These are phyloP conservation scores for Lactarius deliciosus DNA, from an alignment of 768 basidiomycete genomes.

Conservation along the genomic window DNA sequence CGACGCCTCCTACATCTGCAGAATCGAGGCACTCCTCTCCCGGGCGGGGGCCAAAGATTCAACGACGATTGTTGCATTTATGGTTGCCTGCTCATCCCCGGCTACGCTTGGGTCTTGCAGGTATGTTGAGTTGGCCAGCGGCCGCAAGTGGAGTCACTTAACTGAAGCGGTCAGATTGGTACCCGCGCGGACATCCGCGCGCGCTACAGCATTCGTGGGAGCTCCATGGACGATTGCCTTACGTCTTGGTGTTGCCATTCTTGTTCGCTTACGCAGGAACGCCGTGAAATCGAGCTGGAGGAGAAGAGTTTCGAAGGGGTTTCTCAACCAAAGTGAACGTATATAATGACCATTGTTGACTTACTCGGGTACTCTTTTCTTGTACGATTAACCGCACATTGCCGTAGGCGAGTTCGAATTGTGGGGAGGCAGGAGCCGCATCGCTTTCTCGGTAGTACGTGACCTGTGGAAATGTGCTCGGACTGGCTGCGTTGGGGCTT, in stretches of 20 bases:
- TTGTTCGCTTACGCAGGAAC: constrained; percentile 52
- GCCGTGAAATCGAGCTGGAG: constrained; percentile 48
- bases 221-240: constrained; percentile 42
- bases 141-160: background rate
- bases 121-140: constrained; percentile 31
- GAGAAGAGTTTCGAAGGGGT: constrained; percentile 38
- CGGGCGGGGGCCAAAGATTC: constrained; percentile 37
- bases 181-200: constrained; percentile 42
- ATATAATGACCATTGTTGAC: background rate
- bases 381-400: background rate
- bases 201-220: constrained; percentile 49
- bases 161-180: constrained; percentile 28
- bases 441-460: no score
- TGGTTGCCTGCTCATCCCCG: constrained; percentile 32
- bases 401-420: background rate
- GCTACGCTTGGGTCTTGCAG: constrained; percentile 43
- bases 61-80: constrained; percentile 42
- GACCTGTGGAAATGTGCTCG: no score
- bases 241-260: constrained; percentile 44
- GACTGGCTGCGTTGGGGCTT: no score
- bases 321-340: background rate
- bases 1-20: constrained; percentile 43
- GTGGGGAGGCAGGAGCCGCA: background rate
- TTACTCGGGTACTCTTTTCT: background rate
- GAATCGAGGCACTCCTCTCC: constrained; percentile 38